phyloP scores from a whole-genome alignment of 1,139 yeast genomes.

The Yamadazyma buinensis region DNA sequence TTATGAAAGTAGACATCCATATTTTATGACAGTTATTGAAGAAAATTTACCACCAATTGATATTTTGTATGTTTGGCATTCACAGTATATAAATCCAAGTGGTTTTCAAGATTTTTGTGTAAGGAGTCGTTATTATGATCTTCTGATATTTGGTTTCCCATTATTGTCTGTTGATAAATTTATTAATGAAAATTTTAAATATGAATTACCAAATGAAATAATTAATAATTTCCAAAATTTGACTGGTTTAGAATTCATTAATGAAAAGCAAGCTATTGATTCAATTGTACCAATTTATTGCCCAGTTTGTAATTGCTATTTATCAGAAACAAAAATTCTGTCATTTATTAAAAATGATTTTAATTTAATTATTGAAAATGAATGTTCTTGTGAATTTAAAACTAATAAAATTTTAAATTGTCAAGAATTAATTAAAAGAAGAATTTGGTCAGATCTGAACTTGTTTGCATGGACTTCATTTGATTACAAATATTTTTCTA shows the following conservation, averaged over 20 bases:
- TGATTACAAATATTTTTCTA: too few relatives aligned
- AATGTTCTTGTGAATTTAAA: conserved; percentile 2
- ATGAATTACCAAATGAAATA: conserved; percentile 5
- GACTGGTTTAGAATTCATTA: background rate
- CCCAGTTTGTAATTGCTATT: conserved; percentile 4
- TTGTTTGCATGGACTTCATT: too few relatives aligned
- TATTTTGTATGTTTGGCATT: conserved; percentile 40
- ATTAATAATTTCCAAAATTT: conserved; percentile 4
- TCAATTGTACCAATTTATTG: conserved; percentile 4
- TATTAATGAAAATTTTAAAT: conserved; percentile 7
- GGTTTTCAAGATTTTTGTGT: conserved; percentile 10
- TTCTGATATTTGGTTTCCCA: conserved; percentile 23
- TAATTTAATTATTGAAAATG: background rate
- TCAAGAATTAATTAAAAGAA: conserved; percentile 19
- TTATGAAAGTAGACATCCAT: background rate
- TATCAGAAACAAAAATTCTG: conserved; percentile 1
- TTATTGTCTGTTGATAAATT: conserved; percentile 2
- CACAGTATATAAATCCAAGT: conserved; percentile 16
- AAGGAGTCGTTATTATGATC: conserved; percentile 19
- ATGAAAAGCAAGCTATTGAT: too few relatives aligned
- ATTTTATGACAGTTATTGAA: background rate
- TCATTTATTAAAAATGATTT: too few relatives aligned
- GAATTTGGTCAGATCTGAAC: conserved; percentile 23
- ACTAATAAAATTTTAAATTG: conserved; percentile 8
- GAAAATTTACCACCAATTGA: conserved; percentile 26